Evolutionary conservation across 1,284 basidiomycete genomes (phyloP).

Genomic region (Apiotrichum gamsii): DNA sequence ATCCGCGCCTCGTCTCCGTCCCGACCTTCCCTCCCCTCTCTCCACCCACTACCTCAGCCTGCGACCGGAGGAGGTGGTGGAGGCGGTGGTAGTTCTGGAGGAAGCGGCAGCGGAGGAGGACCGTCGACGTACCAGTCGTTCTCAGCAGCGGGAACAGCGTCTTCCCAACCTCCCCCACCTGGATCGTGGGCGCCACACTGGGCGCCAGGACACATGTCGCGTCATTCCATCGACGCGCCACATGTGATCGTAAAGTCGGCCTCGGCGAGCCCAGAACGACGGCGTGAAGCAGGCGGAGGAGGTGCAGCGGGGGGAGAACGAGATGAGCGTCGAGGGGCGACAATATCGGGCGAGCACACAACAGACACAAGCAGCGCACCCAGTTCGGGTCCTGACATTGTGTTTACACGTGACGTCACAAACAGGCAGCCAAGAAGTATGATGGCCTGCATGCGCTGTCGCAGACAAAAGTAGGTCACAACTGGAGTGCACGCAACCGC

Average conservation of each 20-base stretch:
- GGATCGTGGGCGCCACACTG: constrained; percentile 11
- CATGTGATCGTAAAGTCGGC: constrained; percentile 9
- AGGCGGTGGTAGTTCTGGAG: too few relatives aligned
- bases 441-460: constrained; percentile 44
- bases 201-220: constrained; percentile 8
- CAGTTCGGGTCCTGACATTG: constrained; percentile 5
- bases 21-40: constrained; percentile 10
- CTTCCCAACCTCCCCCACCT: neutral
- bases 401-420: constrained; percentile 33
- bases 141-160: constrained; percentile 1
- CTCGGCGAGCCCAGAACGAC: constrained; percentile 9
- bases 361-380: constrained; percentile 1
- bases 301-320: too few relatives aligned
- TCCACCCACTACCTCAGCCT: constrained; percentile 10
- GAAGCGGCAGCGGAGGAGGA: too few relatives aligned
- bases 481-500: too few relatives aligned
- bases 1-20: constrained; percentile 14
- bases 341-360: constrained; percentile 3
- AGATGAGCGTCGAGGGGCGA: too few relatives aligned
- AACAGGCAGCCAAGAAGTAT: constrained; percentile 42
- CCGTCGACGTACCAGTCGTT: constrained; percentile 8
- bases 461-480: constrained; percentile 38
- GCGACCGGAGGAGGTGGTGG: neutral
- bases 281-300: constrained; percentile 1
- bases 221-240: constrained; percentile 16